Evolutionary conservation across 2,329 filamentous ascomycete genomes (phyloP).

Genomic region (Calonectria henricotiae): DNA sequence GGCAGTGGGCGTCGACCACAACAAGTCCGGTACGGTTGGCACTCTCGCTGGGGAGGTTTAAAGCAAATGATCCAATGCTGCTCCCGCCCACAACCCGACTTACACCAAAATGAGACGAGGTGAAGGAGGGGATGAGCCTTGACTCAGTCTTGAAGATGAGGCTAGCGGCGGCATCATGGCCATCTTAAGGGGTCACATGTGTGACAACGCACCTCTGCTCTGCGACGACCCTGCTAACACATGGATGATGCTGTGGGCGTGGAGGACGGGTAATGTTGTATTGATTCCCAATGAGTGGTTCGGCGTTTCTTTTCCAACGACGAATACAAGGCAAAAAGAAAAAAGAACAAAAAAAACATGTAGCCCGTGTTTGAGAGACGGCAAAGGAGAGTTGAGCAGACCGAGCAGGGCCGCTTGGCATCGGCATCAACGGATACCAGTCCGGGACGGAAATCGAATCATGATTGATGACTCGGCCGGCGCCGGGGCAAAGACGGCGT

Average conservation of each 20-base stretch:
- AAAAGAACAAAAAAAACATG: neutral
- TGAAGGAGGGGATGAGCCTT: conserved; percentile 2
- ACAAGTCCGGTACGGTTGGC: conserved; percentile 69
- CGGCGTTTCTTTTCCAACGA: conserved; percentile 9
- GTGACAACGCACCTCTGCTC: conserved; percentile 8
- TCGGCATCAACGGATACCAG: conserved; percentile 38
- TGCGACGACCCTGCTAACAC: conserved; percentile 6
- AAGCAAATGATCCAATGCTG: conserved; percentile 38
- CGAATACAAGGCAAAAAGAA: conserved; percentile 21
- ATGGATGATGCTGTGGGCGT: neutral
- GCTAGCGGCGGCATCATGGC: conserved; percentile 9
- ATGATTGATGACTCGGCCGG: conserved; percentile 39
- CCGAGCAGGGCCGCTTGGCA: conserved; percentile 25
- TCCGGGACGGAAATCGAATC: conserved; percentile 38
- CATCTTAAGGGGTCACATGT: conserved; percentile 14
- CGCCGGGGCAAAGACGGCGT: conserved; percentile 47
- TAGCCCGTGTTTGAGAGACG: conserved; percentile 3
- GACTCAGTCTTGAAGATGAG: conserved; percentile 12
- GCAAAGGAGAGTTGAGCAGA: conserved; percentile 26
- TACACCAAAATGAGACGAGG: neutral
- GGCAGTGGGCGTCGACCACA: conserved; percentile 73
- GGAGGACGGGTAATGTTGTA: conserved; percentile 15
- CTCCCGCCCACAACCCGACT: conserved; percentile 23
- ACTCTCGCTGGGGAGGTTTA: conserved; percentile 58
- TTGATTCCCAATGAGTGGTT: conserved; percentile 24